Evolutionary conservation across 352 stramenopile genomes (phyloP).

Genomic region (Nothophytophthora sp.): DNA sequence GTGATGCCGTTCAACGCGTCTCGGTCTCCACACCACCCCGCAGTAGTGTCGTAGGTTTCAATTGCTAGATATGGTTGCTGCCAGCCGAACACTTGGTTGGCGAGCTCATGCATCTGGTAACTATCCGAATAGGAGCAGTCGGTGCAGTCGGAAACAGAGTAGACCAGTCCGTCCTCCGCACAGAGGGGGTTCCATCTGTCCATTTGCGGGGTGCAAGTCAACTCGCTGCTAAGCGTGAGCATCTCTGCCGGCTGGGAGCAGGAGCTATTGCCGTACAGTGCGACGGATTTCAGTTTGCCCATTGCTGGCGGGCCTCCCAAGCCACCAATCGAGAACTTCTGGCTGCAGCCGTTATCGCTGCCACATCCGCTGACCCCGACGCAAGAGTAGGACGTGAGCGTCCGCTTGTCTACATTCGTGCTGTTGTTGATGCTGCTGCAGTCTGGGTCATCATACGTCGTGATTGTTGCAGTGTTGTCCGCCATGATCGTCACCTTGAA

Average conservation of each 20-base stretch:
- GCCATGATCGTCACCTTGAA: neutral
- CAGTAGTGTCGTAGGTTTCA: conserved; percentile 1
- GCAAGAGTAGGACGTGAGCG: neutral
- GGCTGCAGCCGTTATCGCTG: neutral
- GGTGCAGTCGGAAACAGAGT: conserved; percentile 4
- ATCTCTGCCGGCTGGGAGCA: neutral
- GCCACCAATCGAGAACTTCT: conserved; percentile 1
- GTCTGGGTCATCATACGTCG: neutral
- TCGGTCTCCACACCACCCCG: neutral
- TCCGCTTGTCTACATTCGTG: conserved; percentile 1
- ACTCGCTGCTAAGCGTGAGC: neutral
- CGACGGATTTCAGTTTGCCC: neutral
- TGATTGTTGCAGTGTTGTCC: neutral
- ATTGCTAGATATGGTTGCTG: neutral
- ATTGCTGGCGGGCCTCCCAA: conserved; percentile 2
- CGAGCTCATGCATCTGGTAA: neutral
- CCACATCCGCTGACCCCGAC: neutral
- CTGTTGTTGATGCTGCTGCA: neutral
- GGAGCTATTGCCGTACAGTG: neutral
- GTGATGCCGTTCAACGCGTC: neutral
- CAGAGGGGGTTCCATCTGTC: neutral
- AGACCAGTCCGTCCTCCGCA: neutral
- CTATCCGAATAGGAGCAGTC: neutral
- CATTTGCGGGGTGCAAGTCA: neutral
- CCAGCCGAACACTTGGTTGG: neutral